Evolutionary conservation across 2,329 filamentous ascomycete genomes (phyloP).

Genomic region (Cadophora malorum): DNA sequence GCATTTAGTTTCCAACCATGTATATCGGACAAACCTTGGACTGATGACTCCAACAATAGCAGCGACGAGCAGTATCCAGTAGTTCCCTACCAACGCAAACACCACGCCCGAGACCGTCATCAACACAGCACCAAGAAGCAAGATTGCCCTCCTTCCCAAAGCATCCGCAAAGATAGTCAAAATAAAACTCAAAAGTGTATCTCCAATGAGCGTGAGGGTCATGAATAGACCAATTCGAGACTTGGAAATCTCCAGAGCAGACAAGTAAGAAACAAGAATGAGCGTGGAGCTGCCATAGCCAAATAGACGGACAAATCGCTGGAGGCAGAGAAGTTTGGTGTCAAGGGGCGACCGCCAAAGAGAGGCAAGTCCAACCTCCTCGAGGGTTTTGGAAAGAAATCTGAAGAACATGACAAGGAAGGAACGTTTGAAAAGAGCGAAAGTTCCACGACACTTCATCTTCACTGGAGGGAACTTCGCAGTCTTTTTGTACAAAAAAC

Average conservation of each 20-base stretch:
- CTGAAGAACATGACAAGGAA: background rate
- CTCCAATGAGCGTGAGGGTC: conserved; percentile 66
- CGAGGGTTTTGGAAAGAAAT: conserved; percentile 33
- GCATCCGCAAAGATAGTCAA: conserved; percentile 64
- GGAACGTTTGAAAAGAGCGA: background rate
- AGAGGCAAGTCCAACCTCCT: conserved; percentile 54
- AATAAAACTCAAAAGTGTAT: conserved; percentile 62
- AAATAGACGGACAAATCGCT: conserved; percentile 66
- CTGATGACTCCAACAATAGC: conserved; percentile 68
- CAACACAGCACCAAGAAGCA: conserved; percentile 58
- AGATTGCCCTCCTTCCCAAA: conserved; percentile 58
- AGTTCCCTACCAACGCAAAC: conserved; percentile 59
- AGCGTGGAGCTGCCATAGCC: conserved; percentile 66
- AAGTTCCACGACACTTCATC: background rate
- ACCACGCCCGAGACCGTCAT: conserved; percentile 62
- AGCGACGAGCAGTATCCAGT: conserved; percentile 63
- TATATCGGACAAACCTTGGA: conserved; percentile 50
- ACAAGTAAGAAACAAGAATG: conserved; percentile 62
- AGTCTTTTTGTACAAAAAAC: background rate
- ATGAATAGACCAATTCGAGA: conserved; percentile 66
- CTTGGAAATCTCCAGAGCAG: conserved; percentile 56
- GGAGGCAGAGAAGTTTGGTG: conserved; percentile 61
- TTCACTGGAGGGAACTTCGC: background rate
- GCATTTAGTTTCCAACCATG: background rate
- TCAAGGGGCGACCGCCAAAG: conserved; percentile 53